phyloP scores from a whole-genome alignment of 352 stramenopile species.

The Bremia lactucae region DNA sequence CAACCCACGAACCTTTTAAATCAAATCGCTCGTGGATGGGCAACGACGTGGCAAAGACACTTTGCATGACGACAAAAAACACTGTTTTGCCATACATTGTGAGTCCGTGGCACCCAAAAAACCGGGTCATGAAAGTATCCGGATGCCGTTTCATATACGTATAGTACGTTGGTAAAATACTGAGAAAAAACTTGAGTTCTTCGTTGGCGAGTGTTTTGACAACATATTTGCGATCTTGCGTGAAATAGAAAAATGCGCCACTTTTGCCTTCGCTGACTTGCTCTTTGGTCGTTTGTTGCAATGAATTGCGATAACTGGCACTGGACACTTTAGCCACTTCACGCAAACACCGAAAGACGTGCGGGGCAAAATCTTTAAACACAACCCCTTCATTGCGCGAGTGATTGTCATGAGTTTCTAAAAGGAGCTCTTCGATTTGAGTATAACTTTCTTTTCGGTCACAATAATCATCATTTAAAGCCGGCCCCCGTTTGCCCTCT shows the following conservation, averaged over 20 bases:
- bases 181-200: conserved; percentile 63
- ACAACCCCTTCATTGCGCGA: conserved; percentile 43
- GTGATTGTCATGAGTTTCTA: conserved; percentile 49
- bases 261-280: conserved; percentile 75
- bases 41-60: conserved; percentile 64
- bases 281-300: conserved; percentile 68
- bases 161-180: conserved; percentile 65
- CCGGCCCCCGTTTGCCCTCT: conserved; percentile 6
- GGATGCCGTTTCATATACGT: conserved; percentile 51
- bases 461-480: conserved; percentile 25
- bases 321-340: conserved; percentile 52
- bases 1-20: conserved; percentile 81
- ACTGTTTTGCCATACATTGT: conserved; percentile 83
- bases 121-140: conserved; percentile 72
- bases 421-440: conserved; percentile 62
- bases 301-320: conserved; percentile 49
- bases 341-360: conserved; percentile 67
- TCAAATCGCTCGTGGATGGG: conserved; percentile 79
- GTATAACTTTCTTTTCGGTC: conserved; percentile 63
- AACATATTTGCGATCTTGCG: conserved; percentile 71
- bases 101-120: conserved; percentile 70
- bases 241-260: conserved; percentile 80
- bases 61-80: conserved; percentile 82
- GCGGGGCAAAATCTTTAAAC: conserved; percentile 72
- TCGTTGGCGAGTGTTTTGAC: conserved; percentile 74